phyloP scores from a whole-genome alignment of 2,329 filamentous ascomycete genomes.

The Aspergillus quadricinctus region DNA sequence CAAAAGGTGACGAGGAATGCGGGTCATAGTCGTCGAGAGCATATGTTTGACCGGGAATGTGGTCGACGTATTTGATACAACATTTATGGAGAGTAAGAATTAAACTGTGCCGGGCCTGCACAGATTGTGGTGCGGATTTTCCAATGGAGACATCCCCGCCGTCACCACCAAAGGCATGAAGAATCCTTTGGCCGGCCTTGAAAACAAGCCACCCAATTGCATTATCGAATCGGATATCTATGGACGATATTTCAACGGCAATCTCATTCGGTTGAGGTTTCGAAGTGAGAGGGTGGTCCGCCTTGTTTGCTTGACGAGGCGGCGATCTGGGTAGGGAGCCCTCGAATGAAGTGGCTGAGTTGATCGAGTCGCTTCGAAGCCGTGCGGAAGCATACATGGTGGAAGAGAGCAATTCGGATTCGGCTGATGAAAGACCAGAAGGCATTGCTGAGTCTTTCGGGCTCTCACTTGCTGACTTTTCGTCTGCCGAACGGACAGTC shows the following conservation, averaged over 20 bases:
- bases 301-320: conserved; percentile 2
- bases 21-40: conserved; percentile 10
- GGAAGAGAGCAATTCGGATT: conserved; percentile 24
- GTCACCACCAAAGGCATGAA: conserved; percentile 15
- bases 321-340: conserved; percentile 1
- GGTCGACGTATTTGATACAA: conserved; percentile 36
- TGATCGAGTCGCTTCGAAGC: conserved; percentile 14
- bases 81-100: conserved; percentile 25
- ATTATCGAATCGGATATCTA: conserved; percentile 35
- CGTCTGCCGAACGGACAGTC: conserved; percentile 6
- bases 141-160: conserved; percentile 7
- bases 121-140: conserved; percentile 4
- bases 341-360: conserved; percentile 13
- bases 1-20: conserved; percentile 14
- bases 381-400: conserved; percentile 18
- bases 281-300: conserved; percentile 1
- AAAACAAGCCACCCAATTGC: conserved; percentile 38
- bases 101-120: conserved; percentile 12
- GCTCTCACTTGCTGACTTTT: conserved; percentile 12
- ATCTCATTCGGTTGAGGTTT: conserved; percentile 14
- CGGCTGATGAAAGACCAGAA: conserved; percentile 17
- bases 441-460: conserved; percentile 18
- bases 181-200: conserved; percentile 33
- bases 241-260: conserved; percentile 28
- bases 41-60: conserved; percentile 28